Evolutionary conservation across 2,329 filamentous ascomycete species (phyloP).

Genomic region (Cryphonectria parasitica): DNA sequence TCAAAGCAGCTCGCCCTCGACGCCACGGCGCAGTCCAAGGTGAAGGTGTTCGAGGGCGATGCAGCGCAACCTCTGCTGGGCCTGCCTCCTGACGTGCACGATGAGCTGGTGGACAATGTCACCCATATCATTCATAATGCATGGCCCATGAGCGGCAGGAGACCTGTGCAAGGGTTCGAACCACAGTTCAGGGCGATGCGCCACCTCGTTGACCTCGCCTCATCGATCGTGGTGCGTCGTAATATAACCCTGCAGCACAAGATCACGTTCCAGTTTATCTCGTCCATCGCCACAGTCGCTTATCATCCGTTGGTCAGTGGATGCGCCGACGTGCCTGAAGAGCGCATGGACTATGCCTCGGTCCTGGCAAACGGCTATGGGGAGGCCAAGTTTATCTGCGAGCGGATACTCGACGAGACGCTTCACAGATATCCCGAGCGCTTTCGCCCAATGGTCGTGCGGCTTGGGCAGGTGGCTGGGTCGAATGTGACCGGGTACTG

Average conservation of each 20-base stretch:
- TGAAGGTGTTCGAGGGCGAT: slow-evolving; percentile 1
- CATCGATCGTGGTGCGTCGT: not conserved
- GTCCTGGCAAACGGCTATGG: slow-evolving; percentile 52
- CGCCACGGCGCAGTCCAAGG: slow-evolving; percentile 1
- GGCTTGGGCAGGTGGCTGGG: slow-evolving; percentile 59
- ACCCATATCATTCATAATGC: slow-evolving; percentile 8
- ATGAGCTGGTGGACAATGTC: not conserved
- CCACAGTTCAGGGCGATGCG: slow-evolving; percentile 1
- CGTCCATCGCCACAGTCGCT: slow-evolving; percentile 46
- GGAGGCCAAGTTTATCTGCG: slow-evolving; percentile 56
- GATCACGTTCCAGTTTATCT: slow-evolving; percentile 45
- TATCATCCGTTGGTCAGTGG: slow-evolving; percentile 34
- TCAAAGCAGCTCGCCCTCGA: slow-evolving; percentile 12
- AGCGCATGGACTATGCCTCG: slow-evolving; percentile 41
- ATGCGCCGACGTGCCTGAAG: slow-evolving; percentile 45
- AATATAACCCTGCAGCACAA: not conserved
- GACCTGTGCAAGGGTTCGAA: not conserved
- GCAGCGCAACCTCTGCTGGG: not conserved
- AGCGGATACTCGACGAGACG: slow-evolving; percentile 53
- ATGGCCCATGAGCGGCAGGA: slow-evolving; percentile 4
- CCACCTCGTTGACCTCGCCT: not conserved
- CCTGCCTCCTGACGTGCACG: not conserved
- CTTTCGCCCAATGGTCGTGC: slow-evolving; percentile 49
- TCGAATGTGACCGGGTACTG: slow-evolving; percentile 54
- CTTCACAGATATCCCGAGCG: slow-evolving; percentile 44